These are phyloP conservation scores for Cnidoscolus chayamansa DNA, from an alignment of 441 rosid species.

Conservation along the genomic window DNA sequence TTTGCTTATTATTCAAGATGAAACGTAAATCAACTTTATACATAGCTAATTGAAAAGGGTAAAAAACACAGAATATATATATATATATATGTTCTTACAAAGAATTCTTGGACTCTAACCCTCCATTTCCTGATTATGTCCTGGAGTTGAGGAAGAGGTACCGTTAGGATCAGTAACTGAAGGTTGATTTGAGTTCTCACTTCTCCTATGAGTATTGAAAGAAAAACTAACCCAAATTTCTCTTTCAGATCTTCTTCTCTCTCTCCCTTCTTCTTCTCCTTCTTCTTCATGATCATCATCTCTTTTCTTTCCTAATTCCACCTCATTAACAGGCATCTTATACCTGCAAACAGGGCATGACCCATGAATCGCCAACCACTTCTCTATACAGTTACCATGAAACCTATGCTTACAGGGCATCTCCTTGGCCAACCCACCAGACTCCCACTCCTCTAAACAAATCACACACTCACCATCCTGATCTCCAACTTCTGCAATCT, in stretches of 20 bases:
- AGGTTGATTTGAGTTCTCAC: conserved; percentile 30
- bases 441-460: conserved; percentile 66
- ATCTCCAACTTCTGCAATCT: conserved; percentile 31
- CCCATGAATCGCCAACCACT: conserved; percentile 75
- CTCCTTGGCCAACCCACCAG: conserved; percentile 55
- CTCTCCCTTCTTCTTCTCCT: background rate
- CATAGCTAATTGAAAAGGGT: background rate
- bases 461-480: conserved; percentile 49
- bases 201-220: conserved; percentile 33
- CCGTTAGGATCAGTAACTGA: conserved; percentile 23
- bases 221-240: conserved; percentile 45
- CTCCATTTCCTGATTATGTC: conserved; percentile 25
- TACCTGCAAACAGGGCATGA: conserved; percentile 83
- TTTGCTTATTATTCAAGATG: background rate
- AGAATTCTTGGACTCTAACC: conserved; percentile 10
- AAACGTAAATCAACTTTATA: background rate
- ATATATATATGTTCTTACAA: background rate
- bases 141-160: conserved; percentile 26
- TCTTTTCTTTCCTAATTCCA: conserved; percentile 31
- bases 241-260: conserved; percentile 33
- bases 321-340: conserved; percentile 78
- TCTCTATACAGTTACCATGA: conserved; percentile 65
- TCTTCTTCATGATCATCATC: conserved; percentile 18
- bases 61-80: background rate
- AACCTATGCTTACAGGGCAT: conserved; percentile 88